Base-by-base conservation (phyloP, 208 protist species). In the Porcisia deanei region DNA sequence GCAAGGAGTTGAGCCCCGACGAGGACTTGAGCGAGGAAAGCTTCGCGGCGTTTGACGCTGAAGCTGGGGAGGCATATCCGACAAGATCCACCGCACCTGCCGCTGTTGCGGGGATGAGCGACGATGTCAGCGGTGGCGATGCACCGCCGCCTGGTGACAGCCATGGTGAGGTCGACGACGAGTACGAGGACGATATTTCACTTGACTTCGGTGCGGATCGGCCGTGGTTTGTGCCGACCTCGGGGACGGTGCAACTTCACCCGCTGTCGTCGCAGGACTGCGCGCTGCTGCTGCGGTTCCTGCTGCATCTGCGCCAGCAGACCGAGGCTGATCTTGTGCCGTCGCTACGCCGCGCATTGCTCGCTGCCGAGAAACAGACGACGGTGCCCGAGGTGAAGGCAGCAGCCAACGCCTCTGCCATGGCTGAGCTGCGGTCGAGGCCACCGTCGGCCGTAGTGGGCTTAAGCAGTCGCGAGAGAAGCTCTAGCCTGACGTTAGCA, bases 221-320 rank as follows among this genome's bases (percentile, higher is more conserved):
- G 63, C 91, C 87, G n/a, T 93, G 88, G 87, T 91, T 91, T 79
- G 76, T 92, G n/a, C 88, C 87, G 7, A 5, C 80, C 0, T 73
- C 75, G 22, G 87, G 89, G 41, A 77, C 90, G 6, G 85, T 96
- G 20, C 85, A 80, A 20, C 81, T 90, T 22, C 71, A 84, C 30
- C 78, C 89, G 52, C 66, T 93, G 1, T 41, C 87, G 14, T 81
- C 83, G n/a, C 47, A 66, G 0, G 90, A 96, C 70, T 82, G 71
- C 22, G 70, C 86, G 14, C 75, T 77, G 59, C 83, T 93, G 58
- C 71, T 96, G 69, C 72, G 74, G 39, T 91, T 93, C 70, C 57
- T 94, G 10, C 60, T 96, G 57, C 74, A 85, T 59, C 87, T 96
- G 49, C 89, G 92, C 1, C 73, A 82, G 53, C 88, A 94, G 60